Percentiles rank a stretch among this genome's conserved stretches.
Conservation (phyloP, 2,329 filamentous ascomycete genomes). For the Raffaelea arxii region DNA sequence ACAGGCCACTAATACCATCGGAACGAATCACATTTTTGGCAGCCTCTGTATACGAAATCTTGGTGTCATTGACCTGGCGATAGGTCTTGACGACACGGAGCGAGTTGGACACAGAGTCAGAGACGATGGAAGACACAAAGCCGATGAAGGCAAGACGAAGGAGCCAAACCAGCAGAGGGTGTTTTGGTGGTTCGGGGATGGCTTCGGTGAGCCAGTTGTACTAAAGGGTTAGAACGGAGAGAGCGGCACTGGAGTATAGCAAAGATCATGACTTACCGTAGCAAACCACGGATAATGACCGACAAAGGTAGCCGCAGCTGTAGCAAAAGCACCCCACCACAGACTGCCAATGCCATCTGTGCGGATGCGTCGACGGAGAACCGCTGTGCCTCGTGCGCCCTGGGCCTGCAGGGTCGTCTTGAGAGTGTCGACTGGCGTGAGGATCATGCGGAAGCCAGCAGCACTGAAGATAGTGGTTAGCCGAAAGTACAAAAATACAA, state of each 20-base stretch:
- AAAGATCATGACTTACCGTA: slow-evolving; percentile 20
- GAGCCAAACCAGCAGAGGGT: slow-evolving; percentile 30
- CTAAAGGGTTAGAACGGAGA: slow-evolving; percentile 16
- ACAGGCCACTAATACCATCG: slow-evolving; percentile 31
- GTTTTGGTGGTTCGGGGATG: slow-evolving; percentile 29
- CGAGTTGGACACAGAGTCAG: slow-evolving; percentile 37
- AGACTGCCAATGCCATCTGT: slow-evolving; percentile 33
- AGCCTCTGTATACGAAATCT: slow-evolving; percentile 36
- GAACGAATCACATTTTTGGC: slow-evolving; percentile 27
- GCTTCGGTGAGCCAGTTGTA: slow-evolving; percentile 32
- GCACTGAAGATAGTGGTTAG: slow-evolving; percentile 20
- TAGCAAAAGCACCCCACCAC: slow-evolving; percentile 40
- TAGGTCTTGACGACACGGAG: slow-evolving; percentile 38
- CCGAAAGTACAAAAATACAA: neutral
- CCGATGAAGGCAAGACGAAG: slow-evolving; percentile 32
- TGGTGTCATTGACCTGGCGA: slow-evolving; percentile 37
- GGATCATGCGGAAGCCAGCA: slow-evolving; percentile 34
- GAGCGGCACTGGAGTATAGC: neutral
- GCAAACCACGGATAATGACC: slow-evolving; percentile 42
- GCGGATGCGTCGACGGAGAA: slow-evolving; percentile 34
- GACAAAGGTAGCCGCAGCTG: slow-evolving; percentile 36
- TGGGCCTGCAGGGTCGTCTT: slow-evolving; percentile 40
- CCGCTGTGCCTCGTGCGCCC: slow-evolving; percentile 28
- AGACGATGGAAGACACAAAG: slow-evolving; percentile 34
- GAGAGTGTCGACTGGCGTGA: slow-evolving; percentile 39